Evolutionary conservation across 2,329 filamentous ascomycete genomes (phyloP), one percentile per base, ranked within the genome.

Genomic region (Cytospora paraplurivora): DNA sequence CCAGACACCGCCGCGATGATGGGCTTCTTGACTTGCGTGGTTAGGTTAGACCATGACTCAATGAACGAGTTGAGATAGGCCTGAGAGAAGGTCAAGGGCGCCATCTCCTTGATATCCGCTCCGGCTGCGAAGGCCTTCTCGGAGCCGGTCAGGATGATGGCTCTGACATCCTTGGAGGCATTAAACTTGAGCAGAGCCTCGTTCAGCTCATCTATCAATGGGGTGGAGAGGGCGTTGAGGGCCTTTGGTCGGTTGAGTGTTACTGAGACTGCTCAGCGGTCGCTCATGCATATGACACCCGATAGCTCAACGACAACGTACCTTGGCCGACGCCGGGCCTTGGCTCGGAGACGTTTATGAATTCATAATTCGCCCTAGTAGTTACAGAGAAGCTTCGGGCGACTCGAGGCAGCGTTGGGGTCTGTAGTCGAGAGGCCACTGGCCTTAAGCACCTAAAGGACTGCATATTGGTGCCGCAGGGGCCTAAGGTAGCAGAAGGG

Each of bases 21-120:
- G 60, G 95, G 95, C 76, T 96, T 98, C 80, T 96, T 96, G 75
- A 98, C 83, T 67, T 86, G 82, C 21, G 88, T 92, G 33, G 92
- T 90, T 54, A 97, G 85, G 67, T 90, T 84, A 7, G 93, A 97
- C 95, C 95, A 99, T 11, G 88, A 88, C 75, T 97, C 93, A 77
- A 99, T 98, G 77, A 99, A 99, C 74, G 96, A 92, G 69, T 82
- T 87, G 55, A 87, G 90, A 80, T 97, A 98, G 47, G 95, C 94
- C 68, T 89, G 82, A 67, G 91, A 86, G 79, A 99, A 99, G 62
- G 89, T 93, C 47, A 97, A 86, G 66, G 92, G 88, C 35, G 92
- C 91, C 95, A 99, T 99, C 79, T 99, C 95, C 78, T 98, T 98
- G 81, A 99, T 99, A 77, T 99, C 95, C 66, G 95, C 95, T 58